Evolutionary conservation across 352 stramenopile genomes (phyloP).

Genomic region (Globisporangium nunn): DNA sequence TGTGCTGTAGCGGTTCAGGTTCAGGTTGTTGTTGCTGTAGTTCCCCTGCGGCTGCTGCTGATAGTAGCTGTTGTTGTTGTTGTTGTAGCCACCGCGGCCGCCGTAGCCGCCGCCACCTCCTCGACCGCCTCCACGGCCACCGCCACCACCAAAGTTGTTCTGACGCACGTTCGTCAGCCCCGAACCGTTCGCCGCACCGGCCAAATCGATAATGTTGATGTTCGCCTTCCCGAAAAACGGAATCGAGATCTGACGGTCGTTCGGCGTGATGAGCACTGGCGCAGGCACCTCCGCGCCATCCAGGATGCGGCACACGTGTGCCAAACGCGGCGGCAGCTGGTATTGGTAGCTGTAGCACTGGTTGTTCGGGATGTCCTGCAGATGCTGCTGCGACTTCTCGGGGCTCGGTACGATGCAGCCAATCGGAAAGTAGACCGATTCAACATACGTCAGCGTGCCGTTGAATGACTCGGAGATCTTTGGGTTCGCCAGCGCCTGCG

Average conservation of each 20-base stretch:
- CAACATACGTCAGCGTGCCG: slow-evolving; percentile 65
- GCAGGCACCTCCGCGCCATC: slow-evolving; percentile 34
- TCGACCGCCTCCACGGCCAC: slow-evolving; percentile 18
- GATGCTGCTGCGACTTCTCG: slow-evolving; percentile 58
- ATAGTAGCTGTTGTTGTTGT: slow-evolving; percentile 22
- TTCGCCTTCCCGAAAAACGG: slow-evolving; percentile 79
- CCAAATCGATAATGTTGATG: slow-evolving; percentile 83
- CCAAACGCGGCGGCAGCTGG: slow-evolving; percentile 36
- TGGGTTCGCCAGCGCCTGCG: slow-evolving; percentile 36
- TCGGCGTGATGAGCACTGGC: slow-evolving; percentile 41
- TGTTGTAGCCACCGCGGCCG: slow-evolving; percentile 19
- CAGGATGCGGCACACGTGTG: slow-evolving; percentile 53
- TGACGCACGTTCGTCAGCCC: slow-evolving; percentile 56
- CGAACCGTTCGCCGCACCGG: slow-evolving; percentile 25
- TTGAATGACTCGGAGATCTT: slow-evolving; percentile 56
- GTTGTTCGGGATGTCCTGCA: slow-evolving; percentile 82
- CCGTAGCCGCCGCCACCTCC: slow-evolving; percentile 14
- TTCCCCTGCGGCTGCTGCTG: slow-evolving; percentile 31
- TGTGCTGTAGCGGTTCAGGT: slow-evolving; percentile 44
- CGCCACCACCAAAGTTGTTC: slow-evolving; percentile 26
- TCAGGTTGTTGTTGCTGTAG: slow-evolving; percentile 62
- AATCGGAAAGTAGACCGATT: slow-evolving; percentile 70
- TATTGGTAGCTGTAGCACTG: slow-evolving; percentile 85
- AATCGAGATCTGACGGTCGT: slow-evolving; percentile 64
- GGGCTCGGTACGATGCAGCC: slow-evolving; percentile 68